Percentiles rank a stretch among this genome's conserved stretches.
Evolutionary conservation across 441 rosid species (phyloP).

Genomic region (Theobroma grandiflorum): DNA sequence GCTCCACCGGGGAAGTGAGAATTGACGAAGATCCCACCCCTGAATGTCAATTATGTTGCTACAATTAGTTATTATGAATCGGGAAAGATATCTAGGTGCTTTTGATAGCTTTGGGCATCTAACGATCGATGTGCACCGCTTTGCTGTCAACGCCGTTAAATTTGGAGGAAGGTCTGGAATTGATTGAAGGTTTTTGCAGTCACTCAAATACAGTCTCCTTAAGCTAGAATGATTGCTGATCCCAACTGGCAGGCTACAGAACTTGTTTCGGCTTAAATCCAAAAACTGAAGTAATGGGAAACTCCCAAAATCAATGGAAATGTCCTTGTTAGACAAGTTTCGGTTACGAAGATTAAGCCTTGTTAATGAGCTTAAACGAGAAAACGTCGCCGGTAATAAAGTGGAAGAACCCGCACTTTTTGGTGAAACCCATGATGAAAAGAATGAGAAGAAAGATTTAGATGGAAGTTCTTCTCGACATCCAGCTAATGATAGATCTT

Average conservation of each 20-base stretch:
- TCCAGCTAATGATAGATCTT: not conserved
- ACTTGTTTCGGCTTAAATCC: not conserved
- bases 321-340: not conserved
- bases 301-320: not conserved
- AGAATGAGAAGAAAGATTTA: not conserved
- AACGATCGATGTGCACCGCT: not conserved
- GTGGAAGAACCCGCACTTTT: not conserved
- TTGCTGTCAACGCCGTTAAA: not conserved
- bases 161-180: not conserved
- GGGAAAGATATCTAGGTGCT: fast-evolving
- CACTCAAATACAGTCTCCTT: fast-evolving
- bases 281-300: not conserved
- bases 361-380: not conserved
- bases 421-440: not conserved
- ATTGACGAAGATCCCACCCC: not conserved
- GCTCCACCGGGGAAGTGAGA: not conserved
- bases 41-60: not conserved
- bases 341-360: not conserved
- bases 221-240: not conserved
- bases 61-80: not conserved
- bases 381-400: not conserved
- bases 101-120: not conserved
- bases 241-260: not conserved
- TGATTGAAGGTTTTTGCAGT: not conserved
- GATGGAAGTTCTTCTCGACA: not conserved